phyloP scores from a whole-genome alignment of 2,329 filamentous ascomycete genomes.

The Phyllosticta citriasiana region DNA sequence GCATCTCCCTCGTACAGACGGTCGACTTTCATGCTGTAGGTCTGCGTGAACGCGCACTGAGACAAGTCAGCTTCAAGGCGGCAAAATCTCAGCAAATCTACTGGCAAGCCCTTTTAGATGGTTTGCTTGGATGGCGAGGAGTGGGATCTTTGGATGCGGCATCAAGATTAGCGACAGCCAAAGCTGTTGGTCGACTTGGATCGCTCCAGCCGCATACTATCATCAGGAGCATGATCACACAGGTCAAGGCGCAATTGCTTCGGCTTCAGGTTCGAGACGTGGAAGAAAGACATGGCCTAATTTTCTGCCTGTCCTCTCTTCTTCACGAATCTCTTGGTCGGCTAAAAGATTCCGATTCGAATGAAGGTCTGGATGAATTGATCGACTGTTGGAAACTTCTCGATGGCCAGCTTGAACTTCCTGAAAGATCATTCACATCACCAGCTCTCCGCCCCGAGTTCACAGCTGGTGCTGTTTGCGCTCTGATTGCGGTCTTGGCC shows the following conservation, averaged over 20 bases:
- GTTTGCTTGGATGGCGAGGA: slow-evolving; percentile 75
- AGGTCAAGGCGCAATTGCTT: slow-evolving; percentile 36
- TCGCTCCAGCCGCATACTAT: slow-evolving; percentile 27
- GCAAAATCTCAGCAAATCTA: slow-evolving; percentile 55
- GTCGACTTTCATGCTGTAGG: slow-evolving; percentile 94
- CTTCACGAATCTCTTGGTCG: slow-evolving; percentile 13
- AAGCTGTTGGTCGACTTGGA: slow-evolving; percentile 54
- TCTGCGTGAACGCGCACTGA: slow-evolving; percentile 70
- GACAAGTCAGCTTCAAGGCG: slow-evolving; percentile 61
- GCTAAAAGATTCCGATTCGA: not conserved
- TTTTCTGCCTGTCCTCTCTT: slow-evolving; percentile 52
- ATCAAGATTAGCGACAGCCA: slow-evolving; percentile 62
- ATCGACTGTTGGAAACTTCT: slow-evolving; percentile 20
- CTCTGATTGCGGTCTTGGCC: slow-evolving; percentile 35
- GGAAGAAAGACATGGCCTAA: slow-evolving; percentile 59
- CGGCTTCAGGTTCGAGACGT: slow-evolving; percentile 48
- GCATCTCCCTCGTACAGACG: slow-evolving; percentile 76
- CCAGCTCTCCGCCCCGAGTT: slow-evolving; percentile 51
- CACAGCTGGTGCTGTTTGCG: slow-evolving; percentile 51
- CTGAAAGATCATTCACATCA: slow-evolving; percentile 30
- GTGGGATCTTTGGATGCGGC: slow-evolving; percentile 67
- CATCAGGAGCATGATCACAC: slow-evolving; percentile 29
- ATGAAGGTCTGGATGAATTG: slow-evolving; percentile 11
- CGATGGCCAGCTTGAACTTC: slow-evolving; percentile 22
- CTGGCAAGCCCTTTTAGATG: slow-evolving; percentile 59